Conservation (phyloP, 2,329 filamentous ascomycete genomes). For the Talaromyces islandicus region DNA sequence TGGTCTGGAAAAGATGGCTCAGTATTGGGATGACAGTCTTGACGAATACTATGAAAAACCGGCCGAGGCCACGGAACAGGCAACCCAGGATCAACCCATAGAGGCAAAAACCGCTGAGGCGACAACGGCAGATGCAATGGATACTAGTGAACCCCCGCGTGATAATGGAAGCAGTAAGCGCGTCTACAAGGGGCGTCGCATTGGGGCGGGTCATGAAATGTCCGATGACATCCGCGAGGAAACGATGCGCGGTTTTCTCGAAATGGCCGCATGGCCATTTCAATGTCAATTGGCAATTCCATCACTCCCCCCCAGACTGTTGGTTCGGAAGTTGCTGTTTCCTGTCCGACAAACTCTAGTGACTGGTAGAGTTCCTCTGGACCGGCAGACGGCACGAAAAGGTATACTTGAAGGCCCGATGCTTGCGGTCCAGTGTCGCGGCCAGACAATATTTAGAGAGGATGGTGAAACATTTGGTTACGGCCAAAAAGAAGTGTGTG, state of each 20-base stretch:
- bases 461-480: conserved; percentile 20
- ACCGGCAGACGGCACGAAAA: conserved; percentile 46
- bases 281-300: conserved; percentile 47
- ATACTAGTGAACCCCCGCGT: conserved; percentile 2
- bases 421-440: conserved; percentile 49
- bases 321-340: conserved; percentile 46
- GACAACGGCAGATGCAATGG: not conserved
- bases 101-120: not conserved
- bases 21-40: conserved; percentile 57
- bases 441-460: conserved; percentile 49
- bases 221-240: conserved; percentile 53
- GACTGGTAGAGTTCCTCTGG: conserved; percentile 49
- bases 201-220: conserved; percentile 53
- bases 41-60: conserved; percentile 50
- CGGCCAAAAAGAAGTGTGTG: conserved; percentile 40
- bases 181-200: conserved; percentile 54
- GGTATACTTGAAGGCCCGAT: conserved; percentile 55
- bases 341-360: conserved; percentile 52
- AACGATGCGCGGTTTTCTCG: conserved; percentile 50
- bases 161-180: conserved; percentile 13
- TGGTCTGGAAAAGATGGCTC: conserved; percentile 52
- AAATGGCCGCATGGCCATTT: conserved; percentile 54
- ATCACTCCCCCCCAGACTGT: conserved; percentile 43
- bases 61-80: conserved; percentile 13
- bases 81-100: not conserved